Conservation (phyloP, 2,329 filamentous ascomycete genomes). For the Aspergillus thermomutatus region DNA sequence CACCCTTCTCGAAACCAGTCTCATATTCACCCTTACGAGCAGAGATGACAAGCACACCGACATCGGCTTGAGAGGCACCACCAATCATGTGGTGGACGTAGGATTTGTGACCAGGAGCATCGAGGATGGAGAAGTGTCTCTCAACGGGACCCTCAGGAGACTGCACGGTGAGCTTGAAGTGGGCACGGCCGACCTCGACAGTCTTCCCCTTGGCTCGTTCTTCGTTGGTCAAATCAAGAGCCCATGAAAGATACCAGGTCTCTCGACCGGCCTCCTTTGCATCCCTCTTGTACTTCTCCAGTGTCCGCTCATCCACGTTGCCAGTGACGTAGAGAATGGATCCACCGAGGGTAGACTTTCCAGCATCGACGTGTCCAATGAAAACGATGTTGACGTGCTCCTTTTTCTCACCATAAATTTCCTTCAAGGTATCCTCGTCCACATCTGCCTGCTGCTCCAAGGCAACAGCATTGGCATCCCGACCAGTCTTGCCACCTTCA, state of each 20-base stretch:
- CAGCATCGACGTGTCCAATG: conserved; percentile 96
- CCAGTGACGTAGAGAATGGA: conserved; percentile 90
- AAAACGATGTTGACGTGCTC: conserved; percentile 92
- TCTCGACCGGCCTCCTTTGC: conserved; percentile 95
- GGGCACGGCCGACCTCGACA: conserved; percentile 91
- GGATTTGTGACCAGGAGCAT: conserved; percentile 96
- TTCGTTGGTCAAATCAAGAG: conserved; percentile 93
- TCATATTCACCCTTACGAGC: conserved; percentile 98
- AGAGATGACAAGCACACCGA: conserved; percentile 93
- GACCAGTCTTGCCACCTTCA: conserved; percentile 55
- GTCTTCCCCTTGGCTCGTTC: conserved; percentile 96
- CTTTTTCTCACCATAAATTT: conserved; percentile 83
- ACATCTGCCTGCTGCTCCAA: conserved; percentile 78
- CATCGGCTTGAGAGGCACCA: conserved; percentile 86
- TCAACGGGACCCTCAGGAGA: conserved; percentile 59
- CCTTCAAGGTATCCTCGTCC: conserved; percentile 80
- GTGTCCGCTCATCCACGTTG: conserved; percentile 98
- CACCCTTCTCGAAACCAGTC: conserved; percentile 94
- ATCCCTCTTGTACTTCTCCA: conserved; percentile 97
- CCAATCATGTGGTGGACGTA: conserved; percentile 99
- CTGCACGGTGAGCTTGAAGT: conserved; percentile 71
- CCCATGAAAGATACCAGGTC: conserved; percentile 99
- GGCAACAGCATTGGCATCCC: conserved; percentile 77
- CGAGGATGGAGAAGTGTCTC: conserved; percentile 91
- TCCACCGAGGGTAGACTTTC: conserved; percentile 93